A percentile compares a stretch with the other conserved stretches of the same genome.
Evolutionary conservation across 2,329 filamentous ascomycete species (phyloP).

Genomic region (Hymenoscyphus repandus): DNA sequence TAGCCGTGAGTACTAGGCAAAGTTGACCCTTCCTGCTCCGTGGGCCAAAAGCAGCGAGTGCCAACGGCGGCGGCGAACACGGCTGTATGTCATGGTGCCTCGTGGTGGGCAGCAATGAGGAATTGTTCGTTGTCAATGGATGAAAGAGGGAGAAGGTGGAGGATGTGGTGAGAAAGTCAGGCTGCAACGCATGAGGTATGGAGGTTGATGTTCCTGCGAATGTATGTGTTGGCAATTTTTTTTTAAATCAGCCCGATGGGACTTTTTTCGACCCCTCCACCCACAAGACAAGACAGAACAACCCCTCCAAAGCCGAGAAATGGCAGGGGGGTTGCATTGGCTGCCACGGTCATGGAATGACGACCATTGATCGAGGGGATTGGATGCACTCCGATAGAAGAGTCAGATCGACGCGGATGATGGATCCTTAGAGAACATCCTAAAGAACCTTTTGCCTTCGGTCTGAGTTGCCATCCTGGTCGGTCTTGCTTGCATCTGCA

Average conservation of each 20-base stretch:
- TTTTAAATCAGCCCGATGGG: conserved; percentile 1
- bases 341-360: not conserved
- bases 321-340: not conserved
- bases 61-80: conserved; percentile 3
- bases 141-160: not conserved
- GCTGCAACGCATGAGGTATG: conserved; percentile 21
- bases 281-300: too few relatives aligned
- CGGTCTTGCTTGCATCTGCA: too few relatives aligned
- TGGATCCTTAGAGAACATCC: not conserved
- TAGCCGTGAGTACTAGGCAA: not conserved
- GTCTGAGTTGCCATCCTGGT: too few relatives aligned
- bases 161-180: conserved; percentile 13
- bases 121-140: not conserved
- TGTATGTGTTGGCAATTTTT: conserved; percentile 17
- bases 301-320: not conserved
- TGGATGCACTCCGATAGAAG: too few relatives aligned
- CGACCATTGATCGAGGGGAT: too few relatives aligned
- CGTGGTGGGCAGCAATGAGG: not conserved
- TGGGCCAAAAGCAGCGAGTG: not conserved
- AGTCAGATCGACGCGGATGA: too few relatives aligned
- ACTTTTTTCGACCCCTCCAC: conserved; percentile 2
- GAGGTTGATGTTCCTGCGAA: not conserved
- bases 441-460: not conserved
- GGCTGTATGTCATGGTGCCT: conserved; percentile 2
- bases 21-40: not conserved